Evolutionary conservation across 768 basidiomycete genomes (phyloP).

Genomic region (Mycena galericulata): DNA sequence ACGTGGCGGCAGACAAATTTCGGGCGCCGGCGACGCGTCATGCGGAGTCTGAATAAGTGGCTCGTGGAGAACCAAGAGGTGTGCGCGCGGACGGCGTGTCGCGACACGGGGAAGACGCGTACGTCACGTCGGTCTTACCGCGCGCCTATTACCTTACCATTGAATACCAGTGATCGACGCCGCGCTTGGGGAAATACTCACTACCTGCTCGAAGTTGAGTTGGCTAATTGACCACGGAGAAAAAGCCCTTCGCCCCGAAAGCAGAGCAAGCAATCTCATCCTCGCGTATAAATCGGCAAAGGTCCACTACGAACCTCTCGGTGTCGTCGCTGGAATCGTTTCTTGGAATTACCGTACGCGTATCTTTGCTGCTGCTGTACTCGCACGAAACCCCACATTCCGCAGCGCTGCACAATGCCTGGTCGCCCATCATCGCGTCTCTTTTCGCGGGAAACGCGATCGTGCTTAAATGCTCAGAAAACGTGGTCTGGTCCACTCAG

Average conservation of each 20-base stretch:
- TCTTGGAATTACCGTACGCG: constrained; percentile 95
- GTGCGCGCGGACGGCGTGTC: constrained; percentile 88
- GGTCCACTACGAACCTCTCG: constrained; percentile 91
- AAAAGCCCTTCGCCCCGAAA: constrained; percentile 76
- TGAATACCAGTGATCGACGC: constrained; percentile 84
- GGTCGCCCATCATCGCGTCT: constrained; percentile 92
- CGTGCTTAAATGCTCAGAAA: constrained; percentile 92
- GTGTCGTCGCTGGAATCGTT: constrained; percentile 92
- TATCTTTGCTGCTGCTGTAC: background rate
- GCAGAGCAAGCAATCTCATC: constrained; percentile 73
- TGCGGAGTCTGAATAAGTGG: constrained; percentile 93
- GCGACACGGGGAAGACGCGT: constrained; percentile 97
- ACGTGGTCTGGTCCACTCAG: constrained; percentile 90
- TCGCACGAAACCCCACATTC: background rate
- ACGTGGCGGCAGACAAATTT: constrained; percentile 84
- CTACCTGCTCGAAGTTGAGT: constrained; percentile 95
- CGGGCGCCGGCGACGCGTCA: constrained; percentile 81
- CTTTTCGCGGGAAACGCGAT: constrained; percentile 93
- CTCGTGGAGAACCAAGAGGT: constrained; percentile 89
- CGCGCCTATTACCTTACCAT: background rate
- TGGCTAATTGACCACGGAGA: constrained; percentile 93
- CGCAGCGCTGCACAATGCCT: constrained; percentile 92
- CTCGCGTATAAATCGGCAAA: constrained; percentile 82
- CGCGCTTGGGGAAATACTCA: constrained; percentile 92
- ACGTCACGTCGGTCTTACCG: constrained; percentile 44